Evolutionary conservation across 169 alveolate species (phyloP), one percentile per base, ranked within the genome.

Genomic region (Prorocentrum cordatum): DNA sequence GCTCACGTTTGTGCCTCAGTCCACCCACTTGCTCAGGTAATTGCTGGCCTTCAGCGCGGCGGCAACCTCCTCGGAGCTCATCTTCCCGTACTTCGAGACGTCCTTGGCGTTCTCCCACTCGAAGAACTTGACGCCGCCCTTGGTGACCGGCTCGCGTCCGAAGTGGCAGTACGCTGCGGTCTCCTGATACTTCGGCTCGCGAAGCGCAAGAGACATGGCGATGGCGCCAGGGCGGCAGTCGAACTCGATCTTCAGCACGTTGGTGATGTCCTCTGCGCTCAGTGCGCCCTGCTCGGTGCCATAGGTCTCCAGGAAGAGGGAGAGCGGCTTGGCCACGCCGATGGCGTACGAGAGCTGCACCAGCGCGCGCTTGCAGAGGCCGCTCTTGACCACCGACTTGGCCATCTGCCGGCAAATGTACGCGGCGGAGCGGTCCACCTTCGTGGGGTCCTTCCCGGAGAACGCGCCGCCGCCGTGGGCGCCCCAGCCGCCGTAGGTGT

Each of bases 381-480:
- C 98, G 68, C 94, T 95, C 71, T 94, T 95, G 32, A 98, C 99
- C 31, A 98, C 92, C 5, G 99, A 98, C 94, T 98, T 98, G 47
- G 99, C 99, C 45, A 97, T 98, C 95, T 96, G 95, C 79, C 99
- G 96, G 87, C 98, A 98, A 86, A 97, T 97, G 94, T 98, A 98
- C 35, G 99, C 99, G 29, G 99, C 99, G 22, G 99, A 96, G 58
- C 99, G 95, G 92, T 98, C 99, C 47, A 98, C 99, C 95, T 98
- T 98, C 45, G 99, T 95, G 67, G 98, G 93, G 91, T 98, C 99
- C 93, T 98, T 98, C 67, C 99, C 99, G 66, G 99, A 97, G 86
- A 98, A 98, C 67, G 99, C 99, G 64, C 99, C 99, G 20, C 99
- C 99, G 29, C 99, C 99, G 93, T 98, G 99, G 29, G 92, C 99